Conservation (phyloP, 495 filamentous ascomycete genomes). For the Coniosporium apollinis region DNA sequence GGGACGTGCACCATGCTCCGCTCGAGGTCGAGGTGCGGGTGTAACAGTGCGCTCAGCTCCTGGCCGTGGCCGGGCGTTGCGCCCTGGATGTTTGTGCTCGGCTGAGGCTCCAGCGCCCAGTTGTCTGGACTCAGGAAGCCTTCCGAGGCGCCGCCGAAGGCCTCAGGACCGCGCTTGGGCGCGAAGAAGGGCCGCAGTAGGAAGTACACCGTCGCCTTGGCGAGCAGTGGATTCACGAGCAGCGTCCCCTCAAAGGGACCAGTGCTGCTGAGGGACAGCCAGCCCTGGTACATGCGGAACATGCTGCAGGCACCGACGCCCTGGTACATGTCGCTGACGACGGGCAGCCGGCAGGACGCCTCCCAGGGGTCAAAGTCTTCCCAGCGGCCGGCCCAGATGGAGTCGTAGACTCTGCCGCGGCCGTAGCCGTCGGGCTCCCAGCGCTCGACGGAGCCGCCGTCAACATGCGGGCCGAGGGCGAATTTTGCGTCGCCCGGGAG, state of each 20-base stretch:
- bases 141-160: slow-evolving; percentile 10
- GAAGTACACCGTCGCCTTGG: slow-evolving; percentile 58
- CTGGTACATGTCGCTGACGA: slow-evolving; percentile 61
- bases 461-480: slow-evolving; percentile 71
- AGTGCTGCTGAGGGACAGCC: slow-evolving; percentile 62
- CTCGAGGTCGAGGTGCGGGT: slow-evolving; percentile 61
- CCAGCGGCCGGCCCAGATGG: slow-evolving; percentile 61
- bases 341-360: slow-evolving; percentile 46
- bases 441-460: slow-evolving; percentile 70
- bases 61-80: slow-evolving; percentile 61
- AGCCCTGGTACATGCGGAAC: slow-evolving; percentile 80
- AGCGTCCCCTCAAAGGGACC: slow-evolving; percentile 63
- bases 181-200: slow-evolving; percentile 76
- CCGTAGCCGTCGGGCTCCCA: slow-evolving; percentile 77
- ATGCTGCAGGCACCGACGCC: slow-evolving; percentile 70
- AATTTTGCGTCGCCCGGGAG: slow-evolving; percentile 62
- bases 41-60: slow-evolving; percentile 51
- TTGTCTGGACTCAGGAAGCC: slow-evolving; percentile 36
- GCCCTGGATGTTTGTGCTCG: slow-evolving; percentile 48
- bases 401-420: slow-evolving; percentile 46
- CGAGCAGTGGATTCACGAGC: slow-evolving; percentile 64
- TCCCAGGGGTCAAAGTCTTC: slow-evolving; percentile 74
- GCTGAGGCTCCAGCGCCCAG: slow-evolving; percentile 28
- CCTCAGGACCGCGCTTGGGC: slow-evolving; percentile 22
- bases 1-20: slow-evolving; percentile 69